phyloP scores from a whole-genome alignment of 805 yeast species.

The Yarrowia alimentaria region DNA sequence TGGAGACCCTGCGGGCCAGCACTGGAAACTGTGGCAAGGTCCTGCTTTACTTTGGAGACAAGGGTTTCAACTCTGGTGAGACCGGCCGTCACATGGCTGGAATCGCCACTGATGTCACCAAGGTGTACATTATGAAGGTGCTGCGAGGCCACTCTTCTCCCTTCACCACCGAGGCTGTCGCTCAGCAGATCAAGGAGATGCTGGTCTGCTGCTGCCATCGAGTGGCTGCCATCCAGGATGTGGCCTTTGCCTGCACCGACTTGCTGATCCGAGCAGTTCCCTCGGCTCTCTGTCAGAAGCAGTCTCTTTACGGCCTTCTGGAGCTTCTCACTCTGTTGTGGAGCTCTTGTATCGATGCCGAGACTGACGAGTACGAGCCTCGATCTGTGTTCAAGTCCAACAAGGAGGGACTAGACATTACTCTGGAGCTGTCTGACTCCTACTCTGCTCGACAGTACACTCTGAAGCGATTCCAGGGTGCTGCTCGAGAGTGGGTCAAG shows the following conservation, averaged over 20 bases:
- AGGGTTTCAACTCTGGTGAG: conserved; percentile 67
- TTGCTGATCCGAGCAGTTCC: conserved; percentile 65
- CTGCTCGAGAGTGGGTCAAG: conserved; percentile 67
- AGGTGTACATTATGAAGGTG: conserved; percentile 54
- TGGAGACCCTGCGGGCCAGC: conserved; percentile 75
- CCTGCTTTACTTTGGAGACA: conserved; percentile 79
- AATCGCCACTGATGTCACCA: conserved; percentile 59
- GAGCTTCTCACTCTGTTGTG: conserved; percentile 77
- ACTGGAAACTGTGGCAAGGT: conserved; percentile 80
- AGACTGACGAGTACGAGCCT: conserved; percentile 81
- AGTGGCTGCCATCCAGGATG: conserved; percentile 66
- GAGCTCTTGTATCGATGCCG: conserved; percentile 79
- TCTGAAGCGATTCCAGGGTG: conserved; percentile 54
- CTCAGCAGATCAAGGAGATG: conserved; percentile 67
- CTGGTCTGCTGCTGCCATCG: conserved; percentile 76
- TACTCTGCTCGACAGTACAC: conserved; percentile 72
- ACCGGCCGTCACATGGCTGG: conserved; percentile 66
- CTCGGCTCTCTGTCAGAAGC: conserved; percentile 70
- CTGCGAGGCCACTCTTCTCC: conserved; percentile 52
- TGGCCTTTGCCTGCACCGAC: conserved; percentile 77
- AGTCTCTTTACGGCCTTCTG: conserved; percentile 70
- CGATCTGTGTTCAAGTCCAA: conserved; percentile 58
- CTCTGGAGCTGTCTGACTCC: conserved; percentile 67
- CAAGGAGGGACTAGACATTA: conserved; percentile 48
- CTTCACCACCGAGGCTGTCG: conserved; percentile 57